These are phyloP conservation scores for Fusarium sublunatum DNA, from an alignment of 2,329 filamentous ascomycete species.

Conservation along the genomic window DNA sequence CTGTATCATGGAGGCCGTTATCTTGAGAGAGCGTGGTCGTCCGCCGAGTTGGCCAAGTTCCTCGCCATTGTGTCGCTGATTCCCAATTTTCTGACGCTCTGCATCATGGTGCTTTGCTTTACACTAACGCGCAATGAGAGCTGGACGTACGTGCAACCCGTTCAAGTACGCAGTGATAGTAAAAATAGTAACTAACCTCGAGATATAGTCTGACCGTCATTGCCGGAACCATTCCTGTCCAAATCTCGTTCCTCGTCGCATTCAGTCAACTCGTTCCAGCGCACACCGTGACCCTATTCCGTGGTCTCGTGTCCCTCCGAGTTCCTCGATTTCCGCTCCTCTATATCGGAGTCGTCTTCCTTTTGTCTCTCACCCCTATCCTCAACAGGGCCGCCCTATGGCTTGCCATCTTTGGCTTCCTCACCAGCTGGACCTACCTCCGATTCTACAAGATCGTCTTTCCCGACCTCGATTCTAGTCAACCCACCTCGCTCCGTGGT, in stretches of 20 bases:
- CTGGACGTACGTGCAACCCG: conserved; percentile 70
- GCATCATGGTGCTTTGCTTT: conserved; percentile 79
- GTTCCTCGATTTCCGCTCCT: conserved; percentile 79
- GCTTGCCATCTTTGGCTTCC: conserved; percentile 82
- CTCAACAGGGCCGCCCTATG: conserved; percentile 79
- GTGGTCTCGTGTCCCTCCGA: conserved; percentile 86
- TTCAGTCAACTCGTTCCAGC: conserved; percentile 98
- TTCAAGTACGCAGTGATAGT: no score
- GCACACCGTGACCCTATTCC: conserved; percentile 94
- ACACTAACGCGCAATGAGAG: conserved; percentile 73
- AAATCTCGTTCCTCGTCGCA: conserved; percentile 93
- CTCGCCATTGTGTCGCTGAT: conserved; percentile 80
- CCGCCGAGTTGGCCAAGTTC: conserved; percentile 91
- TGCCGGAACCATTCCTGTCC: conserved; percentile 87
- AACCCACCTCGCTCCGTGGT: conserved; percentile 75
- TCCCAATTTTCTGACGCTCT: conserved; percentile 81
- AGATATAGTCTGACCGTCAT: conserved; percentile 77
- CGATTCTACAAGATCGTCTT: conserved; percentile 90
- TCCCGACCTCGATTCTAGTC: conserved; percentile 73
- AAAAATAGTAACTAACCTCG: conserved; percentile 20
- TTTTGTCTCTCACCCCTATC: conserved; percentile 68
- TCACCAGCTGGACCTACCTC: conserved; percentile 93
- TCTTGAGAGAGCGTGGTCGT: conserved; percentile 95
- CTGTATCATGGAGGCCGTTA: conserved; percentile 94
- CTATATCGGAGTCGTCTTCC: conserved; percentile 78